These are phyloP conservation scores for Nakataea oryzae DNA, from an alignment of 2,329 filamentous ascomycete genomes.

Conservation along the genomic window DNA sequence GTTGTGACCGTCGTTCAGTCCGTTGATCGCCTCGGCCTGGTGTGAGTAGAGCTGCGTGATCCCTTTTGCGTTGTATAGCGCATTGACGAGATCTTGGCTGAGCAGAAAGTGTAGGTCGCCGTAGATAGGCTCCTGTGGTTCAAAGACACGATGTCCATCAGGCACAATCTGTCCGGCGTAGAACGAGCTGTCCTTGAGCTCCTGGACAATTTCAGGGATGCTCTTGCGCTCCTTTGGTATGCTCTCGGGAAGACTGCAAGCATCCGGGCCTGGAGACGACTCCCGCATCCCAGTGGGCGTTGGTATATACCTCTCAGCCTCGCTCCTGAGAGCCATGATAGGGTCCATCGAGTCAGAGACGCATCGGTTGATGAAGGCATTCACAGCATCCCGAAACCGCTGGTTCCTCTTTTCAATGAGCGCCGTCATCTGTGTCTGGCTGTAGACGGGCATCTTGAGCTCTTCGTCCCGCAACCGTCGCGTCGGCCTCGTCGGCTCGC, in stretches of 20 bases:
- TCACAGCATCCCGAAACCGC: constrained; percentile 71
- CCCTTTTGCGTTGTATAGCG: constrained; percentile 80
- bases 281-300: constrained; percentile 34
- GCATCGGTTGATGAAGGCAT: constrained; percentile 67
- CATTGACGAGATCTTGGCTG: constrained; percentile 90
- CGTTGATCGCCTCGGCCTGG: constrained; percentile 88
- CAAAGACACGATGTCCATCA: constrained; percentile 84
- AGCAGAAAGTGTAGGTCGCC: constrained; percentile 78
- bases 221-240: constrained; percentile 74
- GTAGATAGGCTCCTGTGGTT: constrained; percentile 70
- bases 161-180: constrained; percentile 90
- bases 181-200: constrained; percentile 75
- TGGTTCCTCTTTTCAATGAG: constrained; percentile 83
- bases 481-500: constrained; percentile 57
- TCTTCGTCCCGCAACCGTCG: constrained; percentile 66
- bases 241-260: constrained; percentile 45
- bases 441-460: constrained; percentile 84
- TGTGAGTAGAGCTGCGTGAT: constrained; percentile 85
- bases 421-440: constrained; percentile 81
- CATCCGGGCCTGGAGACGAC: constrained; percentile 17
- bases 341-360: constrained; percentile 49
- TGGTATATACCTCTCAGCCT: constrained; percentile 53
- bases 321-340: constrained; percentile 49
- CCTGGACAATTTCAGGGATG: constrained; percentile 74
- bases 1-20: constrained; percentile 64